Conservation (phyloP, 495 filamentous ascomycete species). For the Glonium stellatum region DNA sequence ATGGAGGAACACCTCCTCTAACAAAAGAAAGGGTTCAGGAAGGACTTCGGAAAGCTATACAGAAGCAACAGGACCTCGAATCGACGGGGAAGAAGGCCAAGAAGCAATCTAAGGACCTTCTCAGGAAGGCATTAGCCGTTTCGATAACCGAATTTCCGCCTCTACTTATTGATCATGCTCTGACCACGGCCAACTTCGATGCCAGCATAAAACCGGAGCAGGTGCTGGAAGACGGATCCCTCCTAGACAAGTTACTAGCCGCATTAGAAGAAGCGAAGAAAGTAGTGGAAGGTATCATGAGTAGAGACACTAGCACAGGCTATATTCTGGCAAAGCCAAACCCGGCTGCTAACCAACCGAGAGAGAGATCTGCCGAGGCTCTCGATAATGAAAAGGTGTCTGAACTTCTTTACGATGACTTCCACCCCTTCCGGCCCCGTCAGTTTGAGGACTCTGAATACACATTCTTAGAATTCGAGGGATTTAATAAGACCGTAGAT, state of each 20-base stretch:
- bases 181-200: slow-evolving; percentile 62
- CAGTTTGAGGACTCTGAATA: slow-evolving; percentile 65
- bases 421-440: slow-evolving; percentile 82
- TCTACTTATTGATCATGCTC: slow-evolving; percentile 76
- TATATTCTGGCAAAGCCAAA: slow-evolving; percentile 80
- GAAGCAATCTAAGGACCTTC: slow-evolving; percentile 63
- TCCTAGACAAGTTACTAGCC: slow-evolving; percentile 55
- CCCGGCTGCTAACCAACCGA: slow-evolving; percentile 17
- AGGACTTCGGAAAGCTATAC: slow-evolving; percentile 60
- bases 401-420: slow-evolving; percentile 77
- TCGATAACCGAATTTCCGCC: slow-evolving; percentile 83
- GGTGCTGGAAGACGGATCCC: slow-evolving; percentile 57
- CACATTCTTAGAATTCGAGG: slow-evolving; percentile 65
- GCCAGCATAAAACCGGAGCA: slow-evolving; percentile 55
- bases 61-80: slow-evolving; percentile 45
- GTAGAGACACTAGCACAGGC: slow-evolving; percentile 54
- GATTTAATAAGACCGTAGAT: slow-evolving; percentile 88
- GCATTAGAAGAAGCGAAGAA: slow-evolving; percentile 62
- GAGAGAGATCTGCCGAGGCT: slow-evolving; percentile 20
- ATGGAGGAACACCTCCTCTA: slow-evolving; percentile 61
- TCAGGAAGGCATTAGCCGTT: slow-evolving; percentile 71
- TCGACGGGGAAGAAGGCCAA: slow-evolving; percentile 60
- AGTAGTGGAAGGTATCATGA: slow-evolving; percentile 55
- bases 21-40: slow-evolving; percentile 63
- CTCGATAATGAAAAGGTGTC: slow-evolving; percentile 29